phyloP scores from a whole-genome alignment of 306 rosid species.

The Rubus idaeus region DNA sequence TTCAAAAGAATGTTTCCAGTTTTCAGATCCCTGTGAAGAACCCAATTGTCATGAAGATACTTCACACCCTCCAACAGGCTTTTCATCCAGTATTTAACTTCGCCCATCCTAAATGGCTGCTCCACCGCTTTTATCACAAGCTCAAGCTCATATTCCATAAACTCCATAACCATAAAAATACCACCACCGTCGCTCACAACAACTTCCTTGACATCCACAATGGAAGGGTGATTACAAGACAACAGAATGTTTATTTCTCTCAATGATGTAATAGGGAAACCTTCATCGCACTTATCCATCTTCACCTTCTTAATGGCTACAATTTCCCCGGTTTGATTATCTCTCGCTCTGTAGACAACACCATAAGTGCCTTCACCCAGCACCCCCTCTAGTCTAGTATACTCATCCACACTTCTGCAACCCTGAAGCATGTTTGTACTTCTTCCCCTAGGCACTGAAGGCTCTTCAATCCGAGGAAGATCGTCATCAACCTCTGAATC shows the following conservation, averaged over 20 bases:
- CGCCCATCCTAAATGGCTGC: slow-evolving; percentile 69
- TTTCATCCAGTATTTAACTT: slow-evolving; percentile 65
- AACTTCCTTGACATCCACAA: slow-evolving; percentile 85
- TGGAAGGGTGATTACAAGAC: slow-evolving; percentile 72
- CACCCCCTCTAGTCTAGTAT: slow-evolving; percentile 38
- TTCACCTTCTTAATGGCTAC: slow-evolving; percentile 91
- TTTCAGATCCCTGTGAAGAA: slow-evolving; percentile 89
- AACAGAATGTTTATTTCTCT: slow-evolving; percentile 90
- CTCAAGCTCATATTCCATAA: slow-evolving; percentile 79
- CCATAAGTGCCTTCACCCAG: slow-evolving; percentile 84
- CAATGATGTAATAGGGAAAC: slow-evolving; percentile 80
- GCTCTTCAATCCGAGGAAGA: slow-evolving; percentile 34
- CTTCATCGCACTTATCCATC: slow-evolving; percentile 65
- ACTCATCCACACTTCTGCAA: slow-evolving; percentile 69
- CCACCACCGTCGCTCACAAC: slow-evolving; percentile 58
- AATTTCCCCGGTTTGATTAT: slow-evolving; percentile 71
- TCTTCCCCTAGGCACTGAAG: slow-evolving; percentile 33
- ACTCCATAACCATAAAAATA: slow-evolving; percentile 90
- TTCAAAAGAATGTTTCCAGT: slow-evolving; percentile 77
- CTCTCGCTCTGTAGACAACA: slow-evolving; percentile 84
- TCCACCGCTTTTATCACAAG: slow-evolving; percentile 60
- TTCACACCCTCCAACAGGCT: slow-evolving; percentile 82
- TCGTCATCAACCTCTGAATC: neutral
- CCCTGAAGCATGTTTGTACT: slow-evolving; percentile 62
- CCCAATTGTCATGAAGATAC: slow-evolving; percentile 93